Percentiles rank a stretch among this genome's conserved stretches.
These are phyloP conservation scores for Ustilago sp. DNA, from an alignment of 1,284 basidiomycete genomes.

Conservation along the genomic window DNA sequence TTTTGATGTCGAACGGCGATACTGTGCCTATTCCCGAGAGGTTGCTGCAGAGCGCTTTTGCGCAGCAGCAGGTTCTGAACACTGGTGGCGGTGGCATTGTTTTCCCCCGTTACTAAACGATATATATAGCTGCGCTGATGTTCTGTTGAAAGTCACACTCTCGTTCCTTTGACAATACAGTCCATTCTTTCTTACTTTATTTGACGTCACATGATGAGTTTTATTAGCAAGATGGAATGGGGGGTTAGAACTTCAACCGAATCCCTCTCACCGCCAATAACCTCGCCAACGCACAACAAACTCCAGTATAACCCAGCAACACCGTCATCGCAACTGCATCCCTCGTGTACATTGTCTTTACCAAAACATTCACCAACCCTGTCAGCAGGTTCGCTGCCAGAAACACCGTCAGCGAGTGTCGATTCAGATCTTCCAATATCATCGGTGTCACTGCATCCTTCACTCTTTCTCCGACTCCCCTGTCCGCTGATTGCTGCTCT, in stretches of 20 bases:
- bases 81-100: neutral
- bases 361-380: conserved; percentile 83
- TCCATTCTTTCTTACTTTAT: no score
- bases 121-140: neutral
- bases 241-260: conserved; percentile 31
- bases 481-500: neutral
- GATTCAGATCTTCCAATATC: conserved; percentile 84
- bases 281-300: conserved; percentile 72
- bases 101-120: neutral
- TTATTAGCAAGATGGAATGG: no score
- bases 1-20: neutral
- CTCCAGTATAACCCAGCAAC: conserved; percentile 76
- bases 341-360: conserved; percentile 84
- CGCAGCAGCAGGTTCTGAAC: neutral
- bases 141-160: no score
- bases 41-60: neutral
- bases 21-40: neutral
- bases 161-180: no score
- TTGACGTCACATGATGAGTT: no score
- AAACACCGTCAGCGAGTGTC: conserved; percentile 83
- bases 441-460: conserved; percentile 70
- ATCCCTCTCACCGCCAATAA: conserved; percentile 17
- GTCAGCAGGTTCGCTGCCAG: conserved; percentile 89
- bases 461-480: neutral
- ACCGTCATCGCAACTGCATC: conserved; percentile 76